Conservation (phyloP, 495 filamentous ascomycete genomes). For the Copromyces sp. region DNA sequence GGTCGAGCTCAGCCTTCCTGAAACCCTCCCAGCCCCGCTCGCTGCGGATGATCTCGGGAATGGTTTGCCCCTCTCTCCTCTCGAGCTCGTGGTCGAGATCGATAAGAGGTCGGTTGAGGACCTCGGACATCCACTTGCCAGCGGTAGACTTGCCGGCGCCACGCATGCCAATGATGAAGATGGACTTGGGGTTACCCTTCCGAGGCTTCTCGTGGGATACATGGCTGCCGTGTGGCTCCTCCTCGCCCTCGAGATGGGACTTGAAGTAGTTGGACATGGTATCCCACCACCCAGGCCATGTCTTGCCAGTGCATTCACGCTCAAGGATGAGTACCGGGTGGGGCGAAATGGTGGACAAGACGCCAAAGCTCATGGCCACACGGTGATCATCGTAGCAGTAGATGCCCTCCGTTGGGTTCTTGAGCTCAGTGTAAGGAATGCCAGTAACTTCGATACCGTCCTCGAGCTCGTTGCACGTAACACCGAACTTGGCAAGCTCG, state of each 20-base stretch:
- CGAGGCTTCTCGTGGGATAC: constrained; percentile 28
- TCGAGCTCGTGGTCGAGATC: constrained; percentile 89
- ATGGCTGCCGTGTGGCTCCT: constrained; percentile 34
- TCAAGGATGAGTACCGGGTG: constrained; percentile 70
- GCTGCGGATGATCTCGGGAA: constrained; percentile 71
- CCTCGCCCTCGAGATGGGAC: constrained; percentile 64
- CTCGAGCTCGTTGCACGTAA: constrained; percentile 74
- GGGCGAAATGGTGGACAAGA: constrained; percentile 71
- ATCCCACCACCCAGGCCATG: constrained; percentile 99
- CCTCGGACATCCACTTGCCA: constrained; percentile 67
- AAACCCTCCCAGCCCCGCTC: constrained; percentile 81
- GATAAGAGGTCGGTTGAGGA: constrained; percentile 65
- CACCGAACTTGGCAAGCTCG: constrained; percentile 91
- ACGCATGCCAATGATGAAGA: constrained; percentile 96
- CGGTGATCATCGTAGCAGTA: constrained; percentile 97
- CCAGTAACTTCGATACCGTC: constrained; percentile 86
- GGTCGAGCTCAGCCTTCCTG: constrained; percentile 63
- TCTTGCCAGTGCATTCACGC: constrained; percentile 90
- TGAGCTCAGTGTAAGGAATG: constrained; percentile 48
- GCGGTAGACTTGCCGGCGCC: constrained; percentile 95
- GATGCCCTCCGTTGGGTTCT: constrained; percentile 54
- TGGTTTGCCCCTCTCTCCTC: constrained; percentile 54
- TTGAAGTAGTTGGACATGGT: constrained; percentile 64
- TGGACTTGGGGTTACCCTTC: constrained; percentile 44
- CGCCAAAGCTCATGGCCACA: constrained; percentile 95